phyloP scores from a whole-genome alignment of 1,284 basidiomycete genomes.

The Trichosporon asahii region DNA sequence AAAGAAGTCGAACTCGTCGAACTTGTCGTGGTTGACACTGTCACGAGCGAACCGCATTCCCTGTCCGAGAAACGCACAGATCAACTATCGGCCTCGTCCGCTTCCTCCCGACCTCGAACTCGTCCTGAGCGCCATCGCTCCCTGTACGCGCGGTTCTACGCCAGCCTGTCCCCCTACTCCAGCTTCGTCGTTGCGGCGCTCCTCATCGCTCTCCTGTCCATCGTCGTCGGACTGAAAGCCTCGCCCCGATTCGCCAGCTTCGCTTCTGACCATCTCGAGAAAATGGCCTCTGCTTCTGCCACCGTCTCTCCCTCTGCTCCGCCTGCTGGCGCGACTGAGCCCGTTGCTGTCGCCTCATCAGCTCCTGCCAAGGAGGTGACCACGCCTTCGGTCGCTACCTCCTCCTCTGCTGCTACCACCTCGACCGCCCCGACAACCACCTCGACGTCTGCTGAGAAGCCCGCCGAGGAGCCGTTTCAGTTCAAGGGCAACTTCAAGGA shows the following conservation, averaged over 20 bases:
- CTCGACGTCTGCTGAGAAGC: neutral
- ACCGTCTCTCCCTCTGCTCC: neutral
- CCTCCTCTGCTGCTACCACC: neutral
- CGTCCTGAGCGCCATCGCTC: neutral
- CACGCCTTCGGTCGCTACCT: neutral
- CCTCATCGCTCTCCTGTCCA: conserved; percentile 1
- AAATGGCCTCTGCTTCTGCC: neutral
- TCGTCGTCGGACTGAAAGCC: neutral
- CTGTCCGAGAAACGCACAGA: neutral
- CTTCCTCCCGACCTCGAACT: neutral
- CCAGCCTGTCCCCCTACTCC: neutral
- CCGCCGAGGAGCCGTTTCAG: neutral
- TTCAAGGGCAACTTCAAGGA: conserved; percentile 9
- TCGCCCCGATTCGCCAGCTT: neutral
- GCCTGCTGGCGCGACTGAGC: neutral
- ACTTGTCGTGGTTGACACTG: neutral
- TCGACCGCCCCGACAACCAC: neutral
- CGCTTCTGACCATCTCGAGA: neutral
- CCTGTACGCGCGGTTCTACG: neutral
- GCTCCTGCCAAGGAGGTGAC: neutral
- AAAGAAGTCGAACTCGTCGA: neutral
- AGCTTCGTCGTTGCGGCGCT: neutral
- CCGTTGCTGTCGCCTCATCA: neutral
- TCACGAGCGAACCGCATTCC: neutral
- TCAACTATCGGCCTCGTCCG: neutral